phyloP scores from a whole-genome alignment of 2,329 filamentous ascomycete species.

The Dothideomycetes sp. region DNA sequence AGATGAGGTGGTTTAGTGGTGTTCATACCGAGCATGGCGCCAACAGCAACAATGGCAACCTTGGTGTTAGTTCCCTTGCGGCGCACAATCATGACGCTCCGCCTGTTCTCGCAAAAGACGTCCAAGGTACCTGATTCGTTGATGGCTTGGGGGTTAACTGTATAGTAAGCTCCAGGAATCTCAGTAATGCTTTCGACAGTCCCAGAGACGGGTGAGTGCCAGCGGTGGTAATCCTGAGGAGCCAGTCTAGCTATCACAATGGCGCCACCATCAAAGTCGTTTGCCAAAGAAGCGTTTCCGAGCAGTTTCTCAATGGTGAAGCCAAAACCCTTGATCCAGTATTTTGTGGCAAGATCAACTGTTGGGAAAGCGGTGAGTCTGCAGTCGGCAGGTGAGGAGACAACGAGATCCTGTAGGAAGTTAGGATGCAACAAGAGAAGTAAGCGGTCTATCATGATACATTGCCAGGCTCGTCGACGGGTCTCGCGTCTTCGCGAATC shows the following conservation, averaged over 20 bases:
- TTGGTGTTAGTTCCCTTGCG: conserved; percentile 22
- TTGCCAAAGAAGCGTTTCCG: conserved; percentile 21
- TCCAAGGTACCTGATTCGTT: conserved; percentile 31
- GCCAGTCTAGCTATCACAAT: conserved; percentile 34
- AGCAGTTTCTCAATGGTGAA: conserved; percentile 30
- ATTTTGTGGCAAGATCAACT: conserved; percentile 31
- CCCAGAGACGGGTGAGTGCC: conserved; percentile 30
- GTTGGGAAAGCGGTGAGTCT: conserved; percentile 31
- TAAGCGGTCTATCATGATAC: conserved; percentile 7
- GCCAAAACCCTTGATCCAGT: conserved; percentile 37
- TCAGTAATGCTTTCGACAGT: conserved; percentile 27
- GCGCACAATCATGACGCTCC: conserved; percentile 32
- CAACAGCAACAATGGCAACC: conserved; percentile 33
- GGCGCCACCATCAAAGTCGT: conserved; percentile 27
- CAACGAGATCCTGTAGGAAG: conserved; percentile 17
- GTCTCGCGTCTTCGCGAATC: conserved; percentile 28
- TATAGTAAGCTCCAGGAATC: conserved; percentile 34
- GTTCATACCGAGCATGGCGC: conserved; percentile 32
- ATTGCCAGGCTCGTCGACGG: conserved; percentile 29
- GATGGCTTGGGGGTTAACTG: conserved; percentile 36
- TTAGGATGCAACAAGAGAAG: neutral
- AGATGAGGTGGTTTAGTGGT: neutral
- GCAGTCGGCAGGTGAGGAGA: conserved; percentile 32
- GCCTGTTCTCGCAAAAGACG: conserved; percentile 36
- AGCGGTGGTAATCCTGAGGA: conserved; percentile 36